Evolutionary conservation across 192 early-diverging fungal genomes (phyloP).

Genomic region (Coemansia sp.): DNA sequence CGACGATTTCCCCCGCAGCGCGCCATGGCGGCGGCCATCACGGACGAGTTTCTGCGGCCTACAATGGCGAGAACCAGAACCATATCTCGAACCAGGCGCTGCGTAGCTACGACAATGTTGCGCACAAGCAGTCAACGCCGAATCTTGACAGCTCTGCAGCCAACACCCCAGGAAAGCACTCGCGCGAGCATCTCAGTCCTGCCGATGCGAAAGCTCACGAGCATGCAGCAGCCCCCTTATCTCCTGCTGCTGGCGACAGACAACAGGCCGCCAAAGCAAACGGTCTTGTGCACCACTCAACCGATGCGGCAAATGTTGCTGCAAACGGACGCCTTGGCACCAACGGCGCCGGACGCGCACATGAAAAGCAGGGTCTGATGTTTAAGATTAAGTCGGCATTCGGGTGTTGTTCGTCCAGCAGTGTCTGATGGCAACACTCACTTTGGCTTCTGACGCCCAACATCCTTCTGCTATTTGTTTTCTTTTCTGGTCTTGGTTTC

Average conservation of each 20-base stretch:
- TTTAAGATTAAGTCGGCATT: conserved; percentile 55
- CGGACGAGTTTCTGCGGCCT: conserved; percentile 39
- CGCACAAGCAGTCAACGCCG: conserved; percentile 40
- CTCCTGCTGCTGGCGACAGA: conserved; percentile 14
- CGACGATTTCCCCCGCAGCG: conserved; percentile 27
- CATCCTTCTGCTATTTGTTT: background rate
- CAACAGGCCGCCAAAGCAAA: conserved; percentile 23
- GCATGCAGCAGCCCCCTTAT: conserved; percentile 8
- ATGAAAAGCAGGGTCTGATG: conserved; percentile 54
- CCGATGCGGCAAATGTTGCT: conserved; percentile 37
- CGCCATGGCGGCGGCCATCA: conserved; percentile 21
- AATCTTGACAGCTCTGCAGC: conserved; percentile 43
- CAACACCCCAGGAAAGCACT: conserved; percentile 40
- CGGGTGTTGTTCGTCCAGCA: conserved; percentile 47
- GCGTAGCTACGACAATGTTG: conserved; percentile 46
- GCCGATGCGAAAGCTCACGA: conserved; percentile 23
- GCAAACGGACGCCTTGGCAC: conserved; percentile 13
- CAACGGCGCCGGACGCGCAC: conserved; percentile 17
- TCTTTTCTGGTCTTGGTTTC: background rate
- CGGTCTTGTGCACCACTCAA: conserved; percentile 36
- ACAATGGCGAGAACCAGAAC: conserved; percentile 47
- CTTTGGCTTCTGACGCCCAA: background rate
- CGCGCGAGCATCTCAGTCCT: conserved; percentile 34
- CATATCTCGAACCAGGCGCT: conserved; percentile 49
- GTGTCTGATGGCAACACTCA: conserved; percentile 9